A percentile compares a stretch with the other conserved stretches of the same genome.
Evolutionary conservation across 164 flowering plant species (phyloP).

Genomic region (Warburgia ugandensis): DNA sequence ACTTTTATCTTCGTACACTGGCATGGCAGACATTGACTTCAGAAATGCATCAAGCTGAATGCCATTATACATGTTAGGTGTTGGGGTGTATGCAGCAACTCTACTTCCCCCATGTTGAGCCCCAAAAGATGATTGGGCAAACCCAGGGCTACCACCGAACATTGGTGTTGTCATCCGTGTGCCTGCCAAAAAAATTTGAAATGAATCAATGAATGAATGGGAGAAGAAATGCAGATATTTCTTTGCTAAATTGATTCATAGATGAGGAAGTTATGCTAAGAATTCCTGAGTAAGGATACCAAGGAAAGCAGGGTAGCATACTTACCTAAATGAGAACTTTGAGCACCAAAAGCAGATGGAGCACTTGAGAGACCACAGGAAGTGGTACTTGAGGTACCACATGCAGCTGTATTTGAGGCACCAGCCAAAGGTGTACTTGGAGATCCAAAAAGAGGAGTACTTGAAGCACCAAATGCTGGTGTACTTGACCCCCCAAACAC

Average conservation of each 20-base stretch:
- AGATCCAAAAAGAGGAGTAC: conserved; percentile 15
- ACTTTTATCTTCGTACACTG: conserved; percentile 83
- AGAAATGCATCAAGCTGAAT: conserved; percentile 66
- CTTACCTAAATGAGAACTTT: conserved; percentile 59
- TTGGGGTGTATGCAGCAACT: conserved; percentile 54
- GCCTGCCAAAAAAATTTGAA: conserved; percentile 38
- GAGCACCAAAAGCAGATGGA: conserved; percentile 61
- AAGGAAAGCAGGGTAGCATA: too few relatives aligned
- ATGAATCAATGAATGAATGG: neutral
- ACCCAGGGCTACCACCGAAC: conserved; percentile 53
- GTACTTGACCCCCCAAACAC: conserved; percentile 16
- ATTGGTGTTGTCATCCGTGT: conserved; percentile 54
- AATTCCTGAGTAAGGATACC: too few relatives aligned
- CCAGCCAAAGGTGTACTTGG: conserved; percentile 46
- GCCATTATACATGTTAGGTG: conserved; percentile 56
- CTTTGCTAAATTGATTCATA: neutral
- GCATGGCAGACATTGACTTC: conserved; percentile 96
- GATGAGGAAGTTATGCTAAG: too few relatives aligned
- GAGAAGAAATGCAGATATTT: neutral
- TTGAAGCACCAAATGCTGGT: conserved; percentile 18
- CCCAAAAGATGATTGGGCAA: conserved; percentile 63
- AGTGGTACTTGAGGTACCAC: conserved; percentile 37
- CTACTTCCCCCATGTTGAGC: conserved; percentile 82
- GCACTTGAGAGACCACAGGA: conserved; percentile 69
- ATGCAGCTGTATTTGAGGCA: conserved; percentile 32